These are phyloP conservation scores for Pyronema omphalodes DNA, from an alignment of 495 filamentous ascomycete species.

Conservation along the genomic window DNA sequence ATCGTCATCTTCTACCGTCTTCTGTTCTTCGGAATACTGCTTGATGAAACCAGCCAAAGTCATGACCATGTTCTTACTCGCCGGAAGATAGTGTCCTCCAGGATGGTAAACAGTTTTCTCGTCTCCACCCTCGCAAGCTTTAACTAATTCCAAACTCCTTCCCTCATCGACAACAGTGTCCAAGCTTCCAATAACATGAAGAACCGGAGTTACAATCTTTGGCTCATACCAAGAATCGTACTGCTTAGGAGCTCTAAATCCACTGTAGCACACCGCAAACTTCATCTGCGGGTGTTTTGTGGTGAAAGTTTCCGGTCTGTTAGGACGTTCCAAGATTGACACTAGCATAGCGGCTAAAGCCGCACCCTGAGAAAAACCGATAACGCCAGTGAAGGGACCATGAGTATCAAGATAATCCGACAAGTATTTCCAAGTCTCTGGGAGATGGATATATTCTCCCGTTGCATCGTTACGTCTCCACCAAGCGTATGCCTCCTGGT, in stretches of 20 bases:
- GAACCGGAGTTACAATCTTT: conserved; percentile 51
- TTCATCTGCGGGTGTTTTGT: conserved; percentile 35
- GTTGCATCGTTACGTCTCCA: conserved; percentile 47
- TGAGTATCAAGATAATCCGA: conserved; percentile 35
- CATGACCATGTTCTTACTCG: conserved; percentile 58
- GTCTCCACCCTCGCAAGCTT: conserved; percentile 40
- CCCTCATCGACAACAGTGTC: conserved; percentile 78
- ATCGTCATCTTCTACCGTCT: conserved; percentile 29
- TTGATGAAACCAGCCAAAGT: conserved; percentile 56
- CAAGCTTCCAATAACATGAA: conserved; percentile 68
- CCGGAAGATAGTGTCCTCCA: conserved; percentile 82
- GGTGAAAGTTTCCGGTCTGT: conserved; percentile 30
- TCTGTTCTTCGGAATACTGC: conserved; percentile 31
- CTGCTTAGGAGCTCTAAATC: conserved; percentile 49
- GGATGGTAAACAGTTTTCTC: conserved; percentile 60
- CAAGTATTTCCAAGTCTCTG: conserved; percentile 40
- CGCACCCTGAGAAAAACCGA: conserved; percentile 29
- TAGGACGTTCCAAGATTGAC: conserved; percentile 41
- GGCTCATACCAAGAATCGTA: conserved; percentile 62
- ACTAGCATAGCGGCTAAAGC: conserved; percentile 34
- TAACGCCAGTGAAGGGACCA: conserved; percentile 26
- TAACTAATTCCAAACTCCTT: conserved; percentile 44
- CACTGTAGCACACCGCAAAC: conserved; percentile 64
- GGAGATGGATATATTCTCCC: conserved; percentile 45
- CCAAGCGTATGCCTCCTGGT: conserved; percentile 63